Conservation (phyloP, 2,329 filamentous ascomycete species). For the Tympanopsis confertula region DNA sequence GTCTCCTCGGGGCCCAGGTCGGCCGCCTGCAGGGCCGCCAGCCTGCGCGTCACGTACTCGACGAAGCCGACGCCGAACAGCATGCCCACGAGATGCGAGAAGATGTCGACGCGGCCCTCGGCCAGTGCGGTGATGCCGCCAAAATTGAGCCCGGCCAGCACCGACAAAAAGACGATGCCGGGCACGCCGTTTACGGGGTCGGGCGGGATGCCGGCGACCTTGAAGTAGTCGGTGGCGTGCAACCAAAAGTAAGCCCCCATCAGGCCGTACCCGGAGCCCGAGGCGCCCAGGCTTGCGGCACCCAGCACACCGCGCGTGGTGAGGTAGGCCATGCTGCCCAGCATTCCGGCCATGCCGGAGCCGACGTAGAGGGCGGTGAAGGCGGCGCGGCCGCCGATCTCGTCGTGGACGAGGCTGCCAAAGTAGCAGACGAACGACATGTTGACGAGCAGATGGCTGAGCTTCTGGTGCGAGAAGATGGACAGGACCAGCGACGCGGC, state of each 20-base stretch:
- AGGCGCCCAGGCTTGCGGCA: slow-evolving; percentile 52
- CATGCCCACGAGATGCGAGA: slow-evolving; percentile 41
- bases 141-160: slow-evolving; percentile 36
- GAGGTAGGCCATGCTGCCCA: slow-evolving; percentile 40
- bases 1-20: slow-evolving; percentile 3
- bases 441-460: slow-evolving; percentile 52
- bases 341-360: slow-evolving; percentile 44
- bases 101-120: slow-evolving; percentile 32
- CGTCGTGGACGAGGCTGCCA: slow-evolving; percentile 56
- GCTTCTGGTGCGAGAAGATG: slow-evolving; percentile 56
- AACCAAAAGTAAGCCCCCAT: slow-evolving; percentile 50
- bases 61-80: slow-evolving; percentile 29
- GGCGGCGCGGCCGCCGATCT: slow-evolving; percentile 51
- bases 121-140: slow-evolving; percentile 29
- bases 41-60: slow-evolving; percentile 15
- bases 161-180: slow-evolving; percentile 39
- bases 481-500: slow-evolving; percentile 50
- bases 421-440: slow-evolving; percentile 55
- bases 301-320: slow-evolving; percentile 31
- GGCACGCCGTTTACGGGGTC: slow-evolving; percentile 38
- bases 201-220: slow-evolving; percentile 43
- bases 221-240: slow-evolving; percentile 42
- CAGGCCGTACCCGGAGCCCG: slow-evolving; percentile 51
- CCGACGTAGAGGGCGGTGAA: slow-evolving; percentile 59
- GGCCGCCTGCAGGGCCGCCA: slow-evolving; percentile 11